A percentile compares a stretch with the other conserved stretches of the same genome.
Conservation (phyloP, 176 grass and related monocot species). For the Pharus latifolius region DNA sequence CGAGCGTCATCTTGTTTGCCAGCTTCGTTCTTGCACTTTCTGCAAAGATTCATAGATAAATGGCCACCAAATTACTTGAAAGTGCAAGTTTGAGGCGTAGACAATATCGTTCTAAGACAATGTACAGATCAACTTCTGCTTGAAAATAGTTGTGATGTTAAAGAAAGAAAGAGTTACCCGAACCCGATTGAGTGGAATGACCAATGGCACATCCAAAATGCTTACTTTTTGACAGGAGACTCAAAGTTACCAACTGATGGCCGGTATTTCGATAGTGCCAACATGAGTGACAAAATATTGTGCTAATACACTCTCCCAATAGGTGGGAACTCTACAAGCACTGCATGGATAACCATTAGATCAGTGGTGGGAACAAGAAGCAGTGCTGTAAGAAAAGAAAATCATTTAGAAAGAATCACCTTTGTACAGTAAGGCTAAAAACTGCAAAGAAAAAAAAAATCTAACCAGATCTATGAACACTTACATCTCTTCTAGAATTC, state of each 20-base stretch:
- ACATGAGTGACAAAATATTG: constrained; percentile 10
- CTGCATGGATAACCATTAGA: no score
- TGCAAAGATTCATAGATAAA: constrained; percentile 30
- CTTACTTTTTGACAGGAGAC: constrained; percentile 8
- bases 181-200: background rate
- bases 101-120: background rate
- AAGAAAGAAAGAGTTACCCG: constrained; percentile 1
- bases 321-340: no score
- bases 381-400: no score
- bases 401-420: no score
- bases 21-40: background rate
- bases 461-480: no score
- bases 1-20: no score
- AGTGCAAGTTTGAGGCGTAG: constrained; percentile 12
- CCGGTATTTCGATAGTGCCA: background rate
- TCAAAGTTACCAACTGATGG: background rate
- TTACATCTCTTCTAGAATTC: no score
- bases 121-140: constrained; percentile 4
- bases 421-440: no score
- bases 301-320: no score
- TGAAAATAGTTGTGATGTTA: background rate
- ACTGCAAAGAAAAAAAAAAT: no score
- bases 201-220: background rate
- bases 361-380: no score
- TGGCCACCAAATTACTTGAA: background rate